phyloP scores from a whole-genome alignment of 2,329 filamentous ascomycete species.

The Microcyclosporella mali region DNA sequence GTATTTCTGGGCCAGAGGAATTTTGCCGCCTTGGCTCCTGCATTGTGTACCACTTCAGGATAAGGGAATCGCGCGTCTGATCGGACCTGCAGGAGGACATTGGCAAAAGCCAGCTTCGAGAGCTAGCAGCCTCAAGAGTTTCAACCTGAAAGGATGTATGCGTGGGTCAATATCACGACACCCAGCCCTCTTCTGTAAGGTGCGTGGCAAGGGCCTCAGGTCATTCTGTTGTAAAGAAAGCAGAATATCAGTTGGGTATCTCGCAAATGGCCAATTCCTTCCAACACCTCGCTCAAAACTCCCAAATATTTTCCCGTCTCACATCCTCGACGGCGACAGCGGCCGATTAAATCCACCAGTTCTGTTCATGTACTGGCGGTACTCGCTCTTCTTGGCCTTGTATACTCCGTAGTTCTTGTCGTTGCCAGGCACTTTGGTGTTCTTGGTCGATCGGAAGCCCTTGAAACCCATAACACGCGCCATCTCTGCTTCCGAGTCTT shows the following conservation, averaged over 20 bases:
- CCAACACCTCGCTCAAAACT: constrained; percentile 17
- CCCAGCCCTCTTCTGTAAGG: too few species aligned
- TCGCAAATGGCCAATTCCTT: not conserved
- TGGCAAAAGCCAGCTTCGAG: too few species aligned
- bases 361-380: constrained; percentile 94
- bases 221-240: too few species aligned
- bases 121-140: too few species aligned
- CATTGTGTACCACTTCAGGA: too few species aligned
- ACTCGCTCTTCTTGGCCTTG: constrained; percentile 92
- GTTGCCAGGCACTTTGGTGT: constrained; percentile 83
- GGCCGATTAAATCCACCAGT: constrained; percentile 76
- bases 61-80: too few species aligned
- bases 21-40: too few species aligned
- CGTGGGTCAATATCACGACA: too few species aligned
- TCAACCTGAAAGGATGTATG: too few species aligned
- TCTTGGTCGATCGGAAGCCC: constrained; percentile 78
- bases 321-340: constrained; percentile 14
- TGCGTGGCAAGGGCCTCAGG: too few species aligned
- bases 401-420: constrained; percentile 67
- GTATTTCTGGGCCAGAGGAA: too few species aligned
- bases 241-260: constrained; percentile 1
- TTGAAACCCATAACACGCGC: constrained; percentile 84
- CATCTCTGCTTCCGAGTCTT: constrained; percentile 68
- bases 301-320: constrained; percentile 29
- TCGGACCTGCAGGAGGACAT: too few species aligned